Percentiles rank a stretch among this genome's conserved stretches.
phyloP scores from a whole-genome alignment of 768 basidiomycete genomes.

The Pilatotrama ljubarskyi region DNA sequence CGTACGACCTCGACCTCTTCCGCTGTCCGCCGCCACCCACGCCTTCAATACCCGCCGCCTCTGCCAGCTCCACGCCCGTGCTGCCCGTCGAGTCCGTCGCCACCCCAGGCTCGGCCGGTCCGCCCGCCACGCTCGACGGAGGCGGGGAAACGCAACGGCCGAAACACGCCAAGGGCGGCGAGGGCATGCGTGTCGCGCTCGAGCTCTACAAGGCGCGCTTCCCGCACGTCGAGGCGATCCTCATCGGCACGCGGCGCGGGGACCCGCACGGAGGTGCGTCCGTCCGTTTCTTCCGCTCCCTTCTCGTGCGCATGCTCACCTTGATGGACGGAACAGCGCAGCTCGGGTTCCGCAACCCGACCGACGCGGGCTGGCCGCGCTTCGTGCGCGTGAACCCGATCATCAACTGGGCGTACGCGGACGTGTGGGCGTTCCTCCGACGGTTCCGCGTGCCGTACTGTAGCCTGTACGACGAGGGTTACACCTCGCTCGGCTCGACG shows the following conservation, averaged over 20 bases:
- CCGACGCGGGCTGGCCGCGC: constrained; percentile 86
- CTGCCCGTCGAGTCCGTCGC: constrained; percentile 50
- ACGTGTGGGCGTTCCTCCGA: constrained; percentile 88
- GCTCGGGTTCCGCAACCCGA: constrained; percentile 73
- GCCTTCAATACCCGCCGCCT: constrained; percentile 23
- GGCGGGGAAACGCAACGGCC: neutral
- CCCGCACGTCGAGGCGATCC: constrained; percentile 72
- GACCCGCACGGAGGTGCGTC: constrained; percentile 93
- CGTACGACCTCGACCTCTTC: constrained; percentile 79
- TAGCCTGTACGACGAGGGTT: constrained; percentile 90
- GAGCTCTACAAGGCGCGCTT: constrained; percentile 66
- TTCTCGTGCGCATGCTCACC: too few relatives aligned
- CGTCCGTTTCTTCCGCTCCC: neutral
- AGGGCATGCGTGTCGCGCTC: constrained; percentile 80
- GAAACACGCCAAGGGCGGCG: constrained; percentile 48
- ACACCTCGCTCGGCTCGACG: constrained; percentile 94
- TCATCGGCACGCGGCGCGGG: constrained; percentile 84
- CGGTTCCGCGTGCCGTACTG: constrained; percentile 83
- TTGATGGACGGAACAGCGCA: constrained; percentile 62
- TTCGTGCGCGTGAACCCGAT: constrained; percentile 94
- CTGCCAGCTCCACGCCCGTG: too few relatives aligned
- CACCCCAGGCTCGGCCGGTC: constrained; percentile 33
- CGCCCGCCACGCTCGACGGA: neutral
- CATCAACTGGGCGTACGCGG: constrained; percentile 89
- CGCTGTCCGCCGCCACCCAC: constrained; percentile 41